Evolutionary conservation across 2,329 filamentous ascomycete genomes (phyloP).

Genomic region (Penicillium sp.): DNA sequence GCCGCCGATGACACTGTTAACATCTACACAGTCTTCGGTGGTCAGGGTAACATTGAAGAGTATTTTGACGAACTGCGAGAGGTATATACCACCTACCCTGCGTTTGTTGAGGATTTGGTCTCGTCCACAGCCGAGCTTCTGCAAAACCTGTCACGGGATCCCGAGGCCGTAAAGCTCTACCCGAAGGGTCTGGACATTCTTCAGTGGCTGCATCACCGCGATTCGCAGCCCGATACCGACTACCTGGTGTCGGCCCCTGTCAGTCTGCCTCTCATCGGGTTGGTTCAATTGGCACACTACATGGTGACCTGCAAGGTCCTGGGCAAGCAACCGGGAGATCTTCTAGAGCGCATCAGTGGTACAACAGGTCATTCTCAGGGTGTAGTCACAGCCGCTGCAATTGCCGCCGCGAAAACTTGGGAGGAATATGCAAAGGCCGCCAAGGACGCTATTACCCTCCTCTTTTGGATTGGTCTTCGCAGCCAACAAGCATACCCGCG

Average conservation of each 20-base stretch:
- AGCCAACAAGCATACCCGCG: constrained; percentile 96
- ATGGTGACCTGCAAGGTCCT: constrained; percentile 89
- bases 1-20: constrained; percentile 77
- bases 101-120: constrained; percentile 84
- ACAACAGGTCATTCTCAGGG: constrained; percentile 96
- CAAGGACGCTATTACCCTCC: constrained; percentile 77
- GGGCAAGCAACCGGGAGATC: constrained; percentile 81
- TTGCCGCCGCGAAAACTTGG: constrained; percentile 88
- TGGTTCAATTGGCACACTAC: constrained; percentile 95
- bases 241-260: constrained; percentile 93
- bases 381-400: constrained; percentile 87
- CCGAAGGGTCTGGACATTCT: constrained; percentile 95
- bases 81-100: constrained; percentile 84
- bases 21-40: constrained; percentile 92
- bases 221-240: constrained; percentile 86
- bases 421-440: constrained; percentile 81
- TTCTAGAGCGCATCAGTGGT: constrained; percentile 79
- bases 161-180: constrained; percentile 89
- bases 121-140: constrained; percentile 77
- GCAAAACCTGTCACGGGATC: constrained; percentile 76
- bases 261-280: constrained; percentile 90
- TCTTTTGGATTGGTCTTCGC: constrained; percentile 97
- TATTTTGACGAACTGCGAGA: constrained; percentile 97
- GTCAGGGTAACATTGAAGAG: constrained; percentile 98
- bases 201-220: constrained; percentile 83